phyloP scores from a whole-genome alignment of 2,329 filamentous ascomycete species.

The Colletotrichum tanaceti region DNA sequence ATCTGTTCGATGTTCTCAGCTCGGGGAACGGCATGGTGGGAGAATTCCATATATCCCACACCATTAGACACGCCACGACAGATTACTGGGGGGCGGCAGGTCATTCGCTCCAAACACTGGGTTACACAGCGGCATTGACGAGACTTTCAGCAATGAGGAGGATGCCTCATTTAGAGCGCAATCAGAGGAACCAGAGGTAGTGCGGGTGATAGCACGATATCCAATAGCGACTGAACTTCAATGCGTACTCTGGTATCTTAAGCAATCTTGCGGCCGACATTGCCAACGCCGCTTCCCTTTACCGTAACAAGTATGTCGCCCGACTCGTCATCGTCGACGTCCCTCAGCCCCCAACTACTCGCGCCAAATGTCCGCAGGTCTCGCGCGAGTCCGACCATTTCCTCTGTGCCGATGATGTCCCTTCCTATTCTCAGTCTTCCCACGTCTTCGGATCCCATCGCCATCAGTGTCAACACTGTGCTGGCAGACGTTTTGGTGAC shows the following conservation, averaged over 20 bases:
- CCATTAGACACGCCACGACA: slow-evolving; percentile 60
- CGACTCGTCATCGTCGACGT: slow-evolving; percentile 73
- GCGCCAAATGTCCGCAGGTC: slow-evolving; percentile 91
- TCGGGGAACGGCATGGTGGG: slow-evolving; percentile 67
- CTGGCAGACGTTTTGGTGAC: slow-evolving; percentile 77
- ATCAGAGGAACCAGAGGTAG: slow-evolving; percentile 38
- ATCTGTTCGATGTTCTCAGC: slow-evolving; percentile 60
- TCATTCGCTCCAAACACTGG: slow-evolving; percentile 64
- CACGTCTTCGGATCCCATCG: slow-evolving; percentile 97
- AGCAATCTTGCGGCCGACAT: slow-evolving; percentile 90
- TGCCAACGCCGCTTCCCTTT: slow-evolving; percentile 92
- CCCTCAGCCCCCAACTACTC: slow-evolving; percentile 89
- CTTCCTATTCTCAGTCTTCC: slow-evolving; percentile 85
- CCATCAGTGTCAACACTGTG: slow-evolving; percentile 89
- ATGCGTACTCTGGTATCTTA: slow-evolving; percentile 49
- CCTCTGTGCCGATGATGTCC: slow-evolving; percentile 84
- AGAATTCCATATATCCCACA: slow-evolving; percentile 65
- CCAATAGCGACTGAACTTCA: slow-evolving; percentile 28
- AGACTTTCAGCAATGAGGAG: slow-evolving; percentile 43
- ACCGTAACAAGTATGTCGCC: slow-evolving; percentile 87
- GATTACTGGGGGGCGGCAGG: slow-evolving; percentile 61
- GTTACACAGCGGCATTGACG: slow-evolving; percentile 66
- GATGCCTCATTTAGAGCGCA: slow-evolving; percentile 38
- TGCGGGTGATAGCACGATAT: slow-evolving; percentile 18
- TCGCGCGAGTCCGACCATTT: slow-evolving; percentile 81